phyloP scores from a whole-genome alignment of 345 rosid genomes.

The Cochlearia excelsa region DNA sequence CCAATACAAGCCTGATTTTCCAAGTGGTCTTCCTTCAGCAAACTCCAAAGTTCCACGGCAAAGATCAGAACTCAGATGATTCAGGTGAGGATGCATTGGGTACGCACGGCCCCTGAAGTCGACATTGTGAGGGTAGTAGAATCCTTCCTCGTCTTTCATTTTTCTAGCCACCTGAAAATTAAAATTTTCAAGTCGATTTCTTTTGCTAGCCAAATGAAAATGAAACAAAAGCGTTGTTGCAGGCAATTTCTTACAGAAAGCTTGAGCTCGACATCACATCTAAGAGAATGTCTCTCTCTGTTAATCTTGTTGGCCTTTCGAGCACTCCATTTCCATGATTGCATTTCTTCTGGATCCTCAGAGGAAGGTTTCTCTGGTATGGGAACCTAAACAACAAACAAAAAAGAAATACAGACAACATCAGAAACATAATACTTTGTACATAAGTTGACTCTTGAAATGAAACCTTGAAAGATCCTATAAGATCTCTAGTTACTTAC shows the following conservation, averaged over 20 bases:
- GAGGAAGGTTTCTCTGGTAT: constrained; percentile 65
- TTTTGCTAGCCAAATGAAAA: constrained; percentile 24
- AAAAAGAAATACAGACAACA: constrained; percentile 16
- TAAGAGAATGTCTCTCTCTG: constrained; percentile 84
- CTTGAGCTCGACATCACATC: constrained; percentile 92
- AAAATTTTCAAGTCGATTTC: constrained; percentile 26
- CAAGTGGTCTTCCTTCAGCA: constrained; percentile 86
- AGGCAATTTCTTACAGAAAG: constrained; percentile 64
- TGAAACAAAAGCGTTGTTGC: constrained; percentile 8
- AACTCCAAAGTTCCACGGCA: constrained; percentile 97
- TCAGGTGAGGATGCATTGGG: constrained; percentile 97
- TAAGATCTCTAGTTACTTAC: constrained; percentile 48
- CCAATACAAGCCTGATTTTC: constrained; percentile 86
- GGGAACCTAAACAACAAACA: constrained; percentile 46
- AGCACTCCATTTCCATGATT: constrained; percentile 76
- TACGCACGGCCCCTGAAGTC: constrained; percentile 98
- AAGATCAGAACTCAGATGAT: constrained; percentile 90
- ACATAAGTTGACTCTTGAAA: constrained; percentile 1
- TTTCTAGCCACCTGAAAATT: constrained; percentile 78
- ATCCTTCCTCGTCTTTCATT: constrained; percentile 92
- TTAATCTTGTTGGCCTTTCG: constrained; percentile 74
- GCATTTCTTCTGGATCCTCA: constrained; percentile 60
- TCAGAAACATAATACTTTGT: neutral
- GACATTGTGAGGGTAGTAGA: constrained; percentile 97
- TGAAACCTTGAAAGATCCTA: constrained; percentile 1